phyloP scores from a whole-genome alignment of 208 protist species.

The Naegleria fowleri region DNA sequence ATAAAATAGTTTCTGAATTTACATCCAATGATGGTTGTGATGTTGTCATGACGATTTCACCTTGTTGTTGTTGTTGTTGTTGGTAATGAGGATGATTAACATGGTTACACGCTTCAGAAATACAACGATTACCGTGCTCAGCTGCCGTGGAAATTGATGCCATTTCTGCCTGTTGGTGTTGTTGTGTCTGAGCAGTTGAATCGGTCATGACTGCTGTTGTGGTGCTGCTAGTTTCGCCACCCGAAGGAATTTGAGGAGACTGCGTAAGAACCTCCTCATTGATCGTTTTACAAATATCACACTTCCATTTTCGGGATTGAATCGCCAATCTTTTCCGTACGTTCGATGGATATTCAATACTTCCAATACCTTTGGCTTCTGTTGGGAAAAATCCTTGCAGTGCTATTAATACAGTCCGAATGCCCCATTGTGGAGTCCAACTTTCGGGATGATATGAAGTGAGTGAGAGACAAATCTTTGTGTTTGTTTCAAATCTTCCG shows the following conservation, averaged over 20 bases:
- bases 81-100: too few species aligned
- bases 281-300: neutral
- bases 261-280: neutral
- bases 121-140: too few species aligned
- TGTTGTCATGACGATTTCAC: too few species aligned
- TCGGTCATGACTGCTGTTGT: too few species aligned
- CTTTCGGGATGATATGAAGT: conserved; percentile 75
- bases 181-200: too few species aligned
- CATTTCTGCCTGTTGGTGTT: too few species aligned
- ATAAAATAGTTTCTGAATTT: too few species aligned
- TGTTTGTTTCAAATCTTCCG: conserved; percentile 66
- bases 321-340: neutral
- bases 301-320: neutral
- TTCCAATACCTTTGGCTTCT: conserved; percentile 28
- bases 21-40: too few species aligned
- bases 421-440: conserved; percentile 70
- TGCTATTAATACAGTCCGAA: conserved; percentile 20
- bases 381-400: conserved; percentile 26
- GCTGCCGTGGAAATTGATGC: too few species aligned
- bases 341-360: neutral
- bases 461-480: conserved; percentile 74
- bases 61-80: too few species aligned
- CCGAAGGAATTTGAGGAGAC: neutral
- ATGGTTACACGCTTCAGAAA: too few species aligned
- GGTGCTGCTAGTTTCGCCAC: neutral